These are phyloP conservation scores for Arabis alpina DNA, from an alignment of 345 rosid genomes.

Conservation along the genomic window DNA sequence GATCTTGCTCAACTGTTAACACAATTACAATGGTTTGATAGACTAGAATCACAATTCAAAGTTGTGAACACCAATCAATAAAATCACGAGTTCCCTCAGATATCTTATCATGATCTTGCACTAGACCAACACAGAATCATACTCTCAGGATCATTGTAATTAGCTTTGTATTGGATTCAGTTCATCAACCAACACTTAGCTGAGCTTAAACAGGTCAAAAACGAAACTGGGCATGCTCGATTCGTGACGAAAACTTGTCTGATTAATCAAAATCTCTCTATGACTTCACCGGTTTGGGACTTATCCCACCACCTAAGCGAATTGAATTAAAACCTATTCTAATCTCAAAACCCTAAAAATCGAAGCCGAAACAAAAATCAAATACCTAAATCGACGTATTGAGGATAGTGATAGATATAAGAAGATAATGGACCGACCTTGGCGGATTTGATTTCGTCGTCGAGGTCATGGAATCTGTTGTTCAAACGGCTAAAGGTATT, in stretches of 20 bases:
- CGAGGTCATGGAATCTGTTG: slow-evolving; percentile 83
- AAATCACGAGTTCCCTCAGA: background rate
- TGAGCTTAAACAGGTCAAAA: background rate
- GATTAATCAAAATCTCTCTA: no score
- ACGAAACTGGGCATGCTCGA: background rate
- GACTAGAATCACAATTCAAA: background rate
- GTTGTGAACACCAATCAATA: background rate
- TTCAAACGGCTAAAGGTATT: slow-evolving; percentile 83
- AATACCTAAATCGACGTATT: background rate
- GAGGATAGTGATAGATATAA: no score
- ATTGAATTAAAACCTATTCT: background rate
- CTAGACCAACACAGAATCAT: background rate
- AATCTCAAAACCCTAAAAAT: slow-evolving; percentile 31
- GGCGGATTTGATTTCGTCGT: slow-evolving; percentile 78
- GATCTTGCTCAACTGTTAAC: background rate
- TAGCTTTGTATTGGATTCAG: background rate
- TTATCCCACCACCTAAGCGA: background rate
- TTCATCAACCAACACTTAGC: background rate
- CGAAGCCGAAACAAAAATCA: background rate
- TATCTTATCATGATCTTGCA: background rate
- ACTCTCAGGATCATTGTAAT: background rate
- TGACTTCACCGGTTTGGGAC: background rate
- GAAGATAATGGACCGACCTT: slow-evolving; percentile 49
- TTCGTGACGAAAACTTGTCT: no score
- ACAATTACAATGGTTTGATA: background rate